Evolutionary conservation across 1,284 basidiomycete genomes (phyloP), one percentile per base, ranked within the genome.

Genomic region (Ceratobasidium sp.): DNA sequence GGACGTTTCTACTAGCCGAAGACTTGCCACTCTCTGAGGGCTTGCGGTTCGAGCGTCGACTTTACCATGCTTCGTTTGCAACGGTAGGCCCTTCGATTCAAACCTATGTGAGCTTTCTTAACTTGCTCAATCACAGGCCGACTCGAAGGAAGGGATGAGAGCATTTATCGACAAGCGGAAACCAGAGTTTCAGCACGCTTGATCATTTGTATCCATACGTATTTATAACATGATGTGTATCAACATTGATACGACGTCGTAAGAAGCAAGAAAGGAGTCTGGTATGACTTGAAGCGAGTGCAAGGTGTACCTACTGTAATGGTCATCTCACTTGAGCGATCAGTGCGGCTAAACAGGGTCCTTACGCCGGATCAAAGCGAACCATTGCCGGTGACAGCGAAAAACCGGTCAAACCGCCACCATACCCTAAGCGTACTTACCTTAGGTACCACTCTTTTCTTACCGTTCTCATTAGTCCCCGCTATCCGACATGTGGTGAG

Each of bases 141-240:
- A 79, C 54, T 62, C 67, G 18, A 79, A 79, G 41, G 78, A 79
- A 48, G 78, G 78, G 14, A 77, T 79, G 78, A 64, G 57, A 27
- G 78, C 78, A 27, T 79, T 79, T 48, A 75, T 79, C 30, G 33
- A 68, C 30, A 78, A 71, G 30, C 68, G 68, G 30, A 78, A 78
- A 62, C 73, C 73, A 14, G 73, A 50, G 52, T 75, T 75, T 27
- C 60, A 75, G 50, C 44, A 75, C 35, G 60, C 73, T 18, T 75
- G 55, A 46, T 1, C 12, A 38, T 65, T 12, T 60, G 57, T 60
- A 60, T 35, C 16, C 10, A 48, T 48, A 46, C 23, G 52, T 54
- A 54, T 23, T 54, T 54, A n/a, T 54, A 54, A n/a, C 5, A 54
- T 54, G 18, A n/a, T 54, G 52, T 18, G 16, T 5, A 16, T 50